Conservation (phyloP, 208 protist genomes). For the Trypanosomatidae sp. region DNA sequence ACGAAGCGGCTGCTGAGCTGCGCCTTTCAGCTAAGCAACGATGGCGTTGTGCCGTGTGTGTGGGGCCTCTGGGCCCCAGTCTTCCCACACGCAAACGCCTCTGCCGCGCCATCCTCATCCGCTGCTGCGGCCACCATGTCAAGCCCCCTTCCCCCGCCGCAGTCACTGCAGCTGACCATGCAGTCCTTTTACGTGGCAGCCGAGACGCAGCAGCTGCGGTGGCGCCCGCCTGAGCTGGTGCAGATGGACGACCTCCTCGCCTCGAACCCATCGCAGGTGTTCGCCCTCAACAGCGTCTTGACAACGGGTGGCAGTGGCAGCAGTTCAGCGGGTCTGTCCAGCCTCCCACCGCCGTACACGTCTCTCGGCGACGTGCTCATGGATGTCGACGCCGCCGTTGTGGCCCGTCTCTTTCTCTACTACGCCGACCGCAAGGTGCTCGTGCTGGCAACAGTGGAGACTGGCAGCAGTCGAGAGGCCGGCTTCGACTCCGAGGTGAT, state of each 20-base stretch:
- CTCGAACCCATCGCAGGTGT: conserved; percentile 38
- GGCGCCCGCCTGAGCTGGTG: conserved; percentile 36
- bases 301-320: not conserved
- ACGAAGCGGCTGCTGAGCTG: conserved; percentile 33
- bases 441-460: conserved; percentile 39
- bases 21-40: conserved; percentile 51
- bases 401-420: conserved; percentile 40
- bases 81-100: not conserved
- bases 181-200: conserved; percentile 38
- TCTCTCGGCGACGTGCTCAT: conserved; percentile 16
- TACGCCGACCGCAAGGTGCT: conserved; percentile 46
- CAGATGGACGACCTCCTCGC: conserved; percentile 27
- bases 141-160: not conserved
- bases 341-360: conserved; percentile 5
- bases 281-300: conserved; percentile 29
- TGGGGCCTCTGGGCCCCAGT: conserved; percentile 39
- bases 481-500: not conserved
- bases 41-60: conserved; percentile 38
- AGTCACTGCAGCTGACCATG: conserved; percentile 33
- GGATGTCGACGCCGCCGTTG: conserved; percentile 25
- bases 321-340: too few relatives aligned
- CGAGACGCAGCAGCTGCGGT: conserved; percentile 30
- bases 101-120: not conserved
- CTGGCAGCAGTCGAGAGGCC: conserved; percentile 6
- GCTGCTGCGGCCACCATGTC: not conserved